Evolutionary conservation across 345 rosid species (phyloP).

Genomic region (Hevea brasiliensis): DNA sequence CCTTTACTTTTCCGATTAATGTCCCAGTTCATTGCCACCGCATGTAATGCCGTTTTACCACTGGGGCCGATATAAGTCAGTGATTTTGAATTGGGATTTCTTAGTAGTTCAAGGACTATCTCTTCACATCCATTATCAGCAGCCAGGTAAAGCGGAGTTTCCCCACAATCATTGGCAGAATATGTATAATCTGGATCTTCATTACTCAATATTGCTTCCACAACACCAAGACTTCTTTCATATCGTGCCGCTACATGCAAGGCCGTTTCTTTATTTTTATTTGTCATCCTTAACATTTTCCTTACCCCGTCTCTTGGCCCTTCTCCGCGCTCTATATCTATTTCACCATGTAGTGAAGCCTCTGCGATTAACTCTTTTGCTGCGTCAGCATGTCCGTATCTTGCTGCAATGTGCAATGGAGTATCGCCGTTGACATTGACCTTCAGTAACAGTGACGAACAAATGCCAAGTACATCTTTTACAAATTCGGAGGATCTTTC

Average conservation of each 20-base stretch:
- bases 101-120: neutral
- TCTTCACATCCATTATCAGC: rapidly evolving
- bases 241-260: too few relatives aligned
- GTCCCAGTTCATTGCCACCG: too few relatives aligned
- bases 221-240: too few relatives aligned
- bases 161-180: neutral
- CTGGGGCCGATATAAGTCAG: too few relatives aligned
- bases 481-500: neutral
- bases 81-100: too few relatives aligned
- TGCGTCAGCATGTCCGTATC: neutral
- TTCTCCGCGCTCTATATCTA: slow-evolving; percentile 3
- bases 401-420: slow-evolving; percentile 22
- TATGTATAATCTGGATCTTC: slow-evolving; percentile 5
- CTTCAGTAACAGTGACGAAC: slow-evolving; percentile 15
- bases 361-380: neutral
- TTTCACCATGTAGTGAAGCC: too few relatives aligned
- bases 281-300: slow-evolving; percentile 9
- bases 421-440: slow-evolving; percentile 9
- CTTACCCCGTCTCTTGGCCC: too few relatives aligned
- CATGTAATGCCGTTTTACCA: too few relatives aligned
- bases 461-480: neutral
- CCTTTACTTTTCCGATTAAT: too few relatives aligned
- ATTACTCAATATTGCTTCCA: too few relatives aligned
- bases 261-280: neutral
- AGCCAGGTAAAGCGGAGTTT: slow-evolving; percentile 27